A percentile compares a stretch with the other conserved stretches of the same genome.
phyloP scores from a whole-genome alignment of 2,329 filamentous ascomycete species.

The Ceratocystis lukuohia region DNA sequence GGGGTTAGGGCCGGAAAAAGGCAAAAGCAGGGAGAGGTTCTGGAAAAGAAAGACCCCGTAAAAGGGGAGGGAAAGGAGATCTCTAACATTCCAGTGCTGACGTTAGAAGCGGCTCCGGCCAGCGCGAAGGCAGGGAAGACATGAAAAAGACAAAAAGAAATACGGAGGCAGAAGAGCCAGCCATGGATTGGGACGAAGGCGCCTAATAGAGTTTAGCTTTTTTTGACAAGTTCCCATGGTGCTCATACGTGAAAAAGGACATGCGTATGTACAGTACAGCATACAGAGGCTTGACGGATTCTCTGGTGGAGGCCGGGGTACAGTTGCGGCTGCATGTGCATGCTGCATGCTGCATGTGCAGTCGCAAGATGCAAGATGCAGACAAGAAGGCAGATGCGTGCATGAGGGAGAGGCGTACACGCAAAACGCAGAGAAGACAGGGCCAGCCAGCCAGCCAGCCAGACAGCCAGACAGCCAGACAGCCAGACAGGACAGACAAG shows the following conservation, averaged over 20 bases:
- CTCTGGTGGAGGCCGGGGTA: neutral
- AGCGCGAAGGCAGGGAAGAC: neutral
- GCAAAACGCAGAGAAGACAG: neutral
- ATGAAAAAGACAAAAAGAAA: constrained; percentile 1
- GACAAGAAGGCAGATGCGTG: neutral
- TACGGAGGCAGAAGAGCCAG: neutral
- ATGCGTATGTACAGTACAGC: neutral
- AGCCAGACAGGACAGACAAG: neutral
- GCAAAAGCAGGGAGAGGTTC: neutral
- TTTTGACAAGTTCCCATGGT: neutral
- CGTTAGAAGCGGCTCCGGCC: neutral
- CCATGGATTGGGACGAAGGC: neutral
- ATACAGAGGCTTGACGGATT: neutral
- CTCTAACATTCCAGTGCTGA: neutral
- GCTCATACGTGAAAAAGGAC: neutral
- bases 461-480: neutral
- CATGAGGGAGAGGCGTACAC: neutral
- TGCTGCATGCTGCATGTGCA: neutral
- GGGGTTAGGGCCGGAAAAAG: neutral
- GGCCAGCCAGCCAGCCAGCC: neutral
- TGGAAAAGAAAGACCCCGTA: neutral
- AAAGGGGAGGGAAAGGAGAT: neutral
- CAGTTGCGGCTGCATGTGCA: neutral
- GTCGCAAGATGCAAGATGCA: neutral
- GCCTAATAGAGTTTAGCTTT: constrained; percentile 1